These are phyloP conservation scores for Plantago major DNA, from an alignment of 257 asterid genomes.

Conservation along the genomic window DNA sequence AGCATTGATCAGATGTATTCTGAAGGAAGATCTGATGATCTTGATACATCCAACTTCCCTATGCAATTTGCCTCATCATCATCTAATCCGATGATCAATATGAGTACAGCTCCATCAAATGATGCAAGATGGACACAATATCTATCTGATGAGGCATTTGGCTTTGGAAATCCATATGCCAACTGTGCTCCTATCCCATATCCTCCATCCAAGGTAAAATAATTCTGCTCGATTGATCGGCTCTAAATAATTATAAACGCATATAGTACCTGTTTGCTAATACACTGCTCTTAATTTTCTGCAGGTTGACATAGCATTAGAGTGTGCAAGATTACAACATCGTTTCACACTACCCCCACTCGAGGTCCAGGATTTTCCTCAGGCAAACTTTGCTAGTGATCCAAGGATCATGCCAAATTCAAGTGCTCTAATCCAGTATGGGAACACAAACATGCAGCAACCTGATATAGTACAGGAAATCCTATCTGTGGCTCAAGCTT, in stretches of 20 bases:
- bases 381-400: constrained; percentile 26
- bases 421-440: constrained; percentile 23
- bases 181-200: constrained; percentile 33
- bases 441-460: constrained; percentile 31
- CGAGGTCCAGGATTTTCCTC: constrained; percentile 64
- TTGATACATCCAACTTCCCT: constrained; percentile 41
- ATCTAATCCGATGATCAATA: constrained; percentile 28
- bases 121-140: constrained; percentile 76
- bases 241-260: background rate
- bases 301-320: constrained; percentile 81
- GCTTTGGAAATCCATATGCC: constrained; percentile 40
- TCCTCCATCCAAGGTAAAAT: constrained; percentile 73
- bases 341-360: constrained; percentile 65
- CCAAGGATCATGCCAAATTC: constrained; percentile 27
- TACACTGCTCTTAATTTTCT: background rate
- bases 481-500: constrained; percentile 79
- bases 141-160: constrained; percentile 69
- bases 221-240: background rate
- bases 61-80: constrained; percentile 39
- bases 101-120: constrained; percentile 29
- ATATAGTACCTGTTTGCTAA: background rate
- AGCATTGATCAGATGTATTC: constrained; percentile 44
- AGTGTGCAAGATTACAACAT: constrained; percentile 87
- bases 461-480: constrained; percentile 66
- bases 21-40: constrained; percentile 46